A percentile compares a stretch with the other conserved stretches of the same genome.
These are phyloP conservation scores for Didymella pomorum DNA, from an alignment of 2,329 filamentous ascomycete species.

Conservation along the genomic window DNA sequence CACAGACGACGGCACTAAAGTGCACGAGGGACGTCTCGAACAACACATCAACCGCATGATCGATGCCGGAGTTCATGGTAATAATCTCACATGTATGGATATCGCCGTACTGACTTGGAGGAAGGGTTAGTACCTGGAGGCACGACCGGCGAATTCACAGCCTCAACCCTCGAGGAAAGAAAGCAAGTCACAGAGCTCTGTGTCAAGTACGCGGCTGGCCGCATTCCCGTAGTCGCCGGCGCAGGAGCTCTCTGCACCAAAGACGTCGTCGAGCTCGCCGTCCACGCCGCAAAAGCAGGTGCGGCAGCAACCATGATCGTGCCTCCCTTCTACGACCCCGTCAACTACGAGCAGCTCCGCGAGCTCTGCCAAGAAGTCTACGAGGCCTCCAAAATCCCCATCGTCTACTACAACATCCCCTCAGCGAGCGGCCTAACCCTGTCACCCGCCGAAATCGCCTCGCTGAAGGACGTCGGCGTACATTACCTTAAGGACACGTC, in stretches of 20 bases:
- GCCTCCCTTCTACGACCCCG: slow-evolving; percentile 60
- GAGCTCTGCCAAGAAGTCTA: slow-evolving; percentile 55
- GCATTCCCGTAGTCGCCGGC: slow-evolving; percentile 55
- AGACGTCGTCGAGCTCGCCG: slow-evolving; percentile 53
- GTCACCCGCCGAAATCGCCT: slow-evolving; percentile 54
- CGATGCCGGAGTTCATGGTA: slow-evolving; percentile 56
- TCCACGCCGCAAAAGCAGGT: slow-evolving; percentile 51
- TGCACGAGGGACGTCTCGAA: slow-evolving; percentile 53
- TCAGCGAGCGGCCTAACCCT: slow-evolving; percentile 56
- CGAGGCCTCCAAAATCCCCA: slow-evolving; percentile 52
- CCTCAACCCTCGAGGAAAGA: slow-evolving; percentile 55
- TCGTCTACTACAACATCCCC: slow-evolving; percentile 63
- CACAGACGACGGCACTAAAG: slow-evolving; percentile 52
- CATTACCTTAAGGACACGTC: slow-evolving; percentile 63
- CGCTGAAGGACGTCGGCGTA: slow-evolving; percentile 57
- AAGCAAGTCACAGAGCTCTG: slow-evolving; percentile 55
- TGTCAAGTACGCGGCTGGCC: slow-evolving; percentile 51
- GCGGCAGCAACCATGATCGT: slow-evolving; percentile 59
- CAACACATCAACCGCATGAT: slow-evolving; percentile 58
- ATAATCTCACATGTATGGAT: too few species aligned
- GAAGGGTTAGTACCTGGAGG: slow-evolving; percentile 54
- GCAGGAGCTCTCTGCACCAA: slow-evolving; percentile 56
- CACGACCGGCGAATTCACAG: slow-evolving; percentile 61
- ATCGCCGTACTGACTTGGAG: too few species aligned
- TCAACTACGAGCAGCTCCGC: slow-evolving; percentile 52